A percentile compares a stretch with the other conserved stretches of the same genome.
Evolutionary conservation across 2,329 filamentous ascomycete species (phyloP).

Genomic region (Xylariaceae sp.): DNA sequence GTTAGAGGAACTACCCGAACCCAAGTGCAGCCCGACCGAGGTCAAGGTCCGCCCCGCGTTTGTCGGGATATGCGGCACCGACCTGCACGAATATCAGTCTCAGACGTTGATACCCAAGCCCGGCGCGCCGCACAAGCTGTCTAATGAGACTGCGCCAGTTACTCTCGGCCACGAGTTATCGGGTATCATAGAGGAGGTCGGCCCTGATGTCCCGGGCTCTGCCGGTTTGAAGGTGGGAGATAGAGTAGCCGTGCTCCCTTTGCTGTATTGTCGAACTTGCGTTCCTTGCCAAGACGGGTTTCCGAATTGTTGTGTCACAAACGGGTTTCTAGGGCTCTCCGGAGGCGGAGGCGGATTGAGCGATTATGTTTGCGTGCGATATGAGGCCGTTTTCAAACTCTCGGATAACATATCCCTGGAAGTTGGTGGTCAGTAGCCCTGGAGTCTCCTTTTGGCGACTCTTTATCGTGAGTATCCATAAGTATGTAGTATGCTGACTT

Average conservation of each 20-base stretch:
- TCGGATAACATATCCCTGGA: conserved; percentile 59
- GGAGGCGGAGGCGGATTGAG: conserved; percentile 60
- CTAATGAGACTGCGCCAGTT: conserved; percentile 61
- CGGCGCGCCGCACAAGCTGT: conserved; percentile 59
- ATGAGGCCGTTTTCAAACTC: conserved; percentile 54
- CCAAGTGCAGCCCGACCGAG: conserved; percentile 30
- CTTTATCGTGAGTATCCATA: too few relatives aligned
- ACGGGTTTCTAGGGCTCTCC: conserved; percentile 44
- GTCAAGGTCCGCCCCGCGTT: conserved; percentile 40
- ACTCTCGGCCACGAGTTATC: conserved; percentile 71
- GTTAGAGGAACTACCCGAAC: conserved; percentile 30
- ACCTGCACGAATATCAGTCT: conserved; percentile 42
- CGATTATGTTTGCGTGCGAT: conserved; percentile 59
- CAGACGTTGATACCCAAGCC: conserved; percentile 38
- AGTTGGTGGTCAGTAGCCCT: conserved; percentile 45
- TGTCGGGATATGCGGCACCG: conserved; percentile 44
- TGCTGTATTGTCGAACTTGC: conserved; percentile 62
- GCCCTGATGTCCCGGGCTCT: conserved; percentile 49
- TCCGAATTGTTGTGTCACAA: conserved; percentile 63
- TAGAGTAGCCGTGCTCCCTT: conserved; percentile 64
- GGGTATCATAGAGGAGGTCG: conserved; percentile 65
- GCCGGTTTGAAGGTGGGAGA: conserved; percentile 57
- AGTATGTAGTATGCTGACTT: neutral
- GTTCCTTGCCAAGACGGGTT: conserved; percentile 57
- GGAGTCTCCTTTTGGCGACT: neutral